Percentiles rank a stretch among this genome's conserved stretches.
Conservation (phyloP, 1,284 basidiomycete species). For the Naganishia sp. region DNA sequence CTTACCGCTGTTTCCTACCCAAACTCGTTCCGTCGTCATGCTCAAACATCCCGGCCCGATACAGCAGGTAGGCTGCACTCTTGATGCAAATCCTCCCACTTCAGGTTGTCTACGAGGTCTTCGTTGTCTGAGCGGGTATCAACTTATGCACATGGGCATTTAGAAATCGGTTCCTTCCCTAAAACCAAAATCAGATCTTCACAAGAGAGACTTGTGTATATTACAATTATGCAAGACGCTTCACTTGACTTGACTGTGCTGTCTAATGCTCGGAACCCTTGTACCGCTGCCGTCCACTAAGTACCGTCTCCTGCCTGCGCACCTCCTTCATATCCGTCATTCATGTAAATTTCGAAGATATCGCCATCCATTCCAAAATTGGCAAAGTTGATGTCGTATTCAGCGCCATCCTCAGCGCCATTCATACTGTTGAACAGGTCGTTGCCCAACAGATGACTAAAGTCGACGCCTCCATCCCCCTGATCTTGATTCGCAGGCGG, state of each 20-base stretch:
- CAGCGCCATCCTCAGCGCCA: slow-evolving; percentile 18
- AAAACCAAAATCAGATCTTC: background rate
- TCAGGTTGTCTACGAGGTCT: too few relatives aligned
- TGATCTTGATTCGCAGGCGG: slow-evolving; percentile 2
- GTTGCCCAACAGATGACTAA: slow-evolving; percentile 25
- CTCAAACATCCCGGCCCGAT: too few relatives aligned
- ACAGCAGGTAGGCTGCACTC: too few relatives aligned
- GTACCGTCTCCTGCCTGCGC: slow-evolving; percentile 8
- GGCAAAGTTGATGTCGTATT: slow-evolving; percentile 28
- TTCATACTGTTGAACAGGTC: slow-evolving; percentile 27
- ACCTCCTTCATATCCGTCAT: slow-evolving; percentile 21
- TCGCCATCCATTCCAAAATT: slow-evolving; percentile 24
- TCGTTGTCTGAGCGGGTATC: too few relatives aligned
- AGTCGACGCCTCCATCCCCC: slow-evolving; percentile 12
- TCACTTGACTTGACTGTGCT: too few relatives aligned
- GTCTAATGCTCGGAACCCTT: background rate
- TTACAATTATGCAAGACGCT: slow-evolving; percentile 5
- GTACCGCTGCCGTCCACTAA: background rate
- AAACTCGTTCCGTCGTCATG: too few relatives aligned
- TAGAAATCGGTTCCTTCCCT: too few relatives aligned
- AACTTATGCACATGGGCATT: too few relatives aligned
- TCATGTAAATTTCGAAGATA: slow-evolving; percentile 28
- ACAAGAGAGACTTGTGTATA: background rate
- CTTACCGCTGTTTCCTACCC: too few relatives aligned
- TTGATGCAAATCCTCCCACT: too few relatives aligned